These are phyloP conservation scores for Chaetomium sp. DNA, from an alignment of 2,329 filamentous ascomycete genomes.

Conservation along the genomic window DNA sequence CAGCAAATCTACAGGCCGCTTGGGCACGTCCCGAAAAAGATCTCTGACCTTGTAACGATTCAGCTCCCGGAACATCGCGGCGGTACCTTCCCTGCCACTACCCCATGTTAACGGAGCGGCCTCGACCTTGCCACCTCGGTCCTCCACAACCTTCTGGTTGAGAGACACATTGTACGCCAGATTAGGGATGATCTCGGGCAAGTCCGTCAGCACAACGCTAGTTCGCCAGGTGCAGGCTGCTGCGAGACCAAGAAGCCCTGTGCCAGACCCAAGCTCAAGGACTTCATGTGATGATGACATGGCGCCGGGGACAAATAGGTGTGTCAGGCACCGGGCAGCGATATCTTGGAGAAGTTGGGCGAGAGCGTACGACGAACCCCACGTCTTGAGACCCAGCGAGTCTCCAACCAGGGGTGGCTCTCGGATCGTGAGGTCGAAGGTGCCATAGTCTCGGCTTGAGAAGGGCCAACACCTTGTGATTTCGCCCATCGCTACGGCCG, in stretches of 20 bases:
- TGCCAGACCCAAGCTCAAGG: conserved; percentile 84
- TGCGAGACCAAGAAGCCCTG: conserved; percentile 81
- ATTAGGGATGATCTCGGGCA: conserved; percentile 78
- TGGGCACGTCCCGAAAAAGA: too few species aligned
- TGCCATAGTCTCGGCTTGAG: conserved; percentile 28
- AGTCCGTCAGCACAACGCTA: conserved; percentile 69
- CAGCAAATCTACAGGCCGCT: conserved; percentile 3
- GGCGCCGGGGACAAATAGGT: conserved; percentile 36
- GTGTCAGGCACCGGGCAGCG: conserved; percentile 37
- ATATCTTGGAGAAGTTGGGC: conserved; percentile 60
- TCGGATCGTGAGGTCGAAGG: conserved; percentile 63
- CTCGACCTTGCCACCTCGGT: conserved; percentile 49
- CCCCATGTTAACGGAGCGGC: conserved; percentile 73
- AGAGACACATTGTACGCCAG: conserved; percentile 63
- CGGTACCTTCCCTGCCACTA: conserved; percentile 36
- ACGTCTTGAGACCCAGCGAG: conserved; percentile 87
- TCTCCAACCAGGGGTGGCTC: conserved; percentile 87
- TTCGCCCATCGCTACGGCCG: conserved; percentile 45
- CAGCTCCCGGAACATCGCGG: conserved; percentile 39
- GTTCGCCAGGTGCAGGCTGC: conserved; percentile 66
- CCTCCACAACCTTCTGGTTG: conserved; percentile 53
- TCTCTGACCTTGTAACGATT: conserved; percentile 46
- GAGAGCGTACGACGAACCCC: conserved; percentile 84
- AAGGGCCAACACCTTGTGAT: conserved; percentile 51
- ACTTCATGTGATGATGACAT: conserved; percentile 30